Conservation (phyloP, 148 eudicot species). For the Rhododendron griersonianum region DNA sequence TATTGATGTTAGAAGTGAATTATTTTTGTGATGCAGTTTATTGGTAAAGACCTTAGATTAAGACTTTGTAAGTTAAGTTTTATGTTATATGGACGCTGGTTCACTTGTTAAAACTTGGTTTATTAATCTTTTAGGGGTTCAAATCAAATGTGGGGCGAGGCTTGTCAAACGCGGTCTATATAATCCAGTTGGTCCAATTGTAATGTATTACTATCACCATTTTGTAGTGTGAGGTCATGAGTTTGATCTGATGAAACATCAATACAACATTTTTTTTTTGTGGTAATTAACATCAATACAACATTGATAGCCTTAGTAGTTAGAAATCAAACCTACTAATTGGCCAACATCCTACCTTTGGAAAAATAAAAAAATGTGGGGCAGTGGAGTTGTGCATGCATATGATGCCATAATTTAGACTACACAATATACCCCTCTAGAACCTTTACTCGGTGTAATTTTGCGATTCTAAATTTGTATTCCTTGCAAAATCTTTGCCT, state of each 20-base stretch:
- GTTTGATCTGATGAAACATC: background rate
- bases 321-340: background rate
- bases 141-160: background rate
- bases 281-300: background rate
- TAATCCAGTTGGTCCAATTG: background rate
- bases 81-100: background rate
- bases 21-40: background rate
- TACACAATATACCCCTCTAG: background rate
- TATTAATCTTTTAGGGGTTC: no score
- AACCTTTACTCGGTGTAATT: no score
- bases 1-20: background rate
- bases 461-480: background rate
- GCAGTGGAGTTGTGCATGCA: background rate
- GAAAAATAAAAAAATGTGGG: background rate
- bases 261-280: no score
- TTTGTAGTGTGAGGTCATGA: background rate
- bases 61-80: background rate
- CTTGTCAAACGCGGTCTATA: background rate
- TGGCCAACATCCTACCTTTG: background rate
- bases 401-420: background rate
- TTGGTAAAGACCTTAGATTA: background rate
- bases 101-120: background rate
- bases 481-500: no score
- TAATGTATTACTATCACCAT: background rate
- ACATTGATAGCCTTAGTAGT: background rate